Evolutionary conservation across 768 basidiomycete genomes (phyloP).

Genomic region (Collybiopsis luxurians): DNA sequence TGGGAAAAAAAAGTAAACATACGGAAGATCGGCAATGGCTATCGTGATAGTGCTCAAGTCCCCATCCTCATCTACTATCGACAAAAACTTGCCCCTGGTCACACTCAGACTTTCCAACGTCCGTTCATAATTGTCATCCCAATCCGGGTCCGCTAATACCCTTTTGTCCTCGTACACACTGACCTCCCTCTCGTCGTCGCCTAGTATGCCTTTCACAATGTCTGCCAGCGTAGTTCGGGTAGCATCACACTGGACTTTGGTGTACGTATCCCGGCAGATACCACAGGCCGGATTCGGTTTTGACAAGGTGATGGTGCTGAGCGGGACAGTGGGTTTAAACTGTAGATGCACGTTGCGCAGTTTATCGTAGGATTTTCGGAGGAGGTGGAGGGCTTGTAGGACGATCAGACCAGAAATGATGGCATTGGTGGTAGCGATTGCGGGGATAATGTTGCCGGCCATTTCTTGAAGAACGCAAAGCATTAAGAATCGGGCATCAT

Average conservation of each 20-base stretch:
- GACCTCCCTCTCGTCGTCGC: conserved; percentile 58
- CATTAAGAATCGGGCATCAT: background rate
- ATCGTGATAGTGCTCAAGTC: conserved; percentile 70
- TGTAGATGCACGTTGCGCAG: conserved; percentile 78
- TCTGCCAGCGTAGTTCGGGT: conserved; percentile 66
- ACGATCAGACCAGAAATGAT: conserved; percentile 95
- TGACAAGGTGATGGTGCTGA: conserved; percentile 65
- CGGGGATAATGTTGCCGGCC: conserved; percentile 99
- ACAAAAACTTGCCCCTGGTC: conserved; percentile 80
- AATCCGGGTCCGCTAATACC: conserved; percentile 89
- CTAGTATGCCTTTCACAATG: conserved; percentile 66
- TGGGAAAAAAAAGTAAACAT: conserved; percentile 3
- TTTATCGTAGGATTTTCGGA: conserved; percentile 59
- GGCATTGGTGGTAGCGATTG: conserved; percentile 98
- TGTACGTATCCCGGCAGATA: conserved; percentile 85
- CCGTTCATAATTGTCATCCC: conserved; percentile 82
- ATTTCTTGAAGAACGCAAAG: conserved; percentile 58
- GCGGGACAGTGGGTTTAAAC: conserved; percentile 74
- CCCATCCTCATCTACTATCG: conserved; percentile 86
- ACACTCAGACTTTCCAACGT: conserved; percentile 83
- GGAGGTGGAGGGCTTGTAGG: conserved; percentile 83
- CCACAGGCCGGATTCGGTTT: conserved; percentile 78
- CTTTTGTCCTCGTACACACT: conserved; percentile 87
- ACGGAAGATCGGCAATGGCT: conserved; percentile 70
- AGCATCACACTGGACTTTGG: conserved; percentile 71